phyloP scores from a whole-genome alignment of 2,329 filamentous ascomycete genomes.

The Simplicillium sp. region DNA sequence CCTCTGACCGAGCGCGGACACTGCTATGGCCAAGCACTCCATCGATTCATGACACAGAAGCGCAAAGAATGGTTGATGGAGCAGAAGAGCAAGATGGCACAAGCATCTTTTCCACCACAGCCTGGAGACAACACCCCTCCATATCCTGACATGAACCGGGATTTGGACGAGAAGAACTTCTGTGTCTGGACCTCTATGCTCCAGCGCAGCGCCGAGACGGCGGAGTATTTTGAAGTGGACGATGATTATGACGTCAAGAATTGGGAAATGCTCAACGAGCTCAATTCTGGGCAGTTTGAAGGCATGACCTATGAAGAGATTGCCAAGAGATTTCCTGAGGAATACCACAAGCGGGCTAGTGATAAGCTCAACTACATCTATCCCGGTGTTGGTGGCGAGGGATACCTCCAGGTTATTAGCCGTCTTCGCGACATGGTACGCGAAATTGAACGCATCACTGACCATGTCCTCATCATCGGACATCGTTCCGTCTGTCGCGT shows the following conservation, averaged over 20 bases:
- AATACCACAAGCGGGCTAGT: slow-evolving; percentile 67
- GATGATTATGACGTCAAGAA: slow-evolving; percentile 96
- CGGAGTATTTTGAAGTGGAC: slow-evolving; percentile 78
- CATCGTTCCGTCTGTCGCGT: slow-evolving; percentile 90
- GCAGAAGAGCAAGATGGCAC: slow-evolving; percentile 67
- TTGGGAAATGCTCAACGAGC: slow-evolving; percentile 95
- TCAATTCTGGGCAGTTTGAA: slow-evolving; percentile 88
- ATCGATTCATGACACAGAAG: slow-evolving; percentile 75
- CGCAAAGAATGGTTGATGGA: slow-evolving; percentile 73
- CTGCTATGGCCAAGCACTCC: slow-evolving; percentile 68
- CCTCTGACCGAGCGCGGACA: slow-evolving; percentile 72
- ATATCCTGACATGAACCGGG: slow-evolving; percentile 72
- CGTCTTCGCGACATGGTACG: slow-evolving; percentile 91
- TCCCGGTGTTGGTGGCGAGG: slow-evolving; percentile 89
- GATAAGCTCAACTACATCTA: slow-evolving; percentile 97
- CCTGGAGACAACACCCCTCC: slow-evolving; percentile 90
- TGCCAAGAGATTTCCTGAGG: slow-evolving; percentile 63
- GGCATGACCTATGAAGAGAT: slow-evolving; percentile 94
- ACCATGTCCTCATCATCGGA: slow-evolving; percentile 85
- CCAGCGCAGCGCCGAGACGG: slow-evolving; percentile 78
- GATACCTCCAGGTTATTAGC: slow-evolving; percentile 95
- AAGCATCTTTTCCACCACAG: slow-evolving; percentile 77
- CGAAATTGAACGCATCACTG: slow-evolving; percentile 93
- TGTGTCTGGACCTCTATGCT: slow-evolving; percentile 99
- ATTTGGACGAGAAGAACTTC: slow-evolving; percentile 75